Percentiles rank a stretch among this genome's conserved stretches.
Conservation (phyloP, 2,329 filamentous ascomycete species). For the Kalaharituber pfeilii region DNA sequence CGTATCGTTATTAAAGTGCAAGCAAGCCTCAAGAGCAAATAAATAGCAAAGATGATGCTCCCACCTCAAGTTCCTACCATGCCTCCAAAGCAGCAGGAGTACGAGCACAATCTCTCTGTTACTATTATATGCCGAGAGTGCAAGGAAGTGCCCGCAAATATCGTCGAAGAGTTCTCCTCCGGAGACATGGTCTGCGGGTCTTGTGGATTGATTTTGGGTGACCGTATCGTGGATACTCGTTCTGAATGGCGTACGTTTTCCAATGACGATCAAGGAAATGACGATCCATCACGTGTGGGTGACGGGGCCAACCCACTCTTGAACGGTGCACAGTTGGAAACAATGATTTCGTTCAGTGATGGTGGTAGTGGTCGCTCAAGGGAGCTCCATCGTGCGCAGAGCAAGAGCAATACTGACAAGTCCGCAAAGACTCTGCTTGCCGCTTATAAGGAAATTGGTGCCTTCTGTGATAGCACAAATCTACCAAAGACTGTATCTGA, state of each 20-base stretch:
- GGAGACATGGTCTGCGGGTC: constrained; percentile 85
- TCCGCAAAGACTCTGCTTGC: constrained; percentile 61
- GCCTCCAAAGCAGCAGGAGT: constrained; percentile 27
- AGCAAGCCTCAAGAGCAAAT: neutral
- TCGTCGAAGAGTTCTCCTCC: constrained; percentile 81
- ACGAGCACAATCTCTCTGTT: constrained; percentile 72
- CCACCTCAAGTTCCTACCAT: neutral
- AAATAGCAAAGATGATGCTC: neutral
- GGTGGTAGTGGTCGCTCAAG: constrained; percentile 49
- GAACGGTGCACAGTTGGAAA: constrained; percentile 77
- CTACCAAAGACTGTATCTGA: constrained; percentile 69
- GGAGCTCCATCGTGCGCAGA: constrained; percentile 68
- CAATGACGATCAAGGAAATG: constrained; percentile 91
- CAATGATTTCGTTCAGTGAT: constrained; percentile 69
- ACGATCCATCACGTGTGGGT: constrained; percentile 95
- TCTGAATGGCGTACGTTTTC: constrained; percentile 98
- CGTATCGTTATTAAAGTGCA: neutral
- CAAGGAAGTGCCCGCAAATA: constrained; percentile 74
- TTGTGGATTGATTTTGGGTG: constrained; percentile 78
- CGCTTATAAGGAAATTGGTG: constrained; percentile 75
- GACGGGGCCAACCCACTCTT: constrained; percentile 80
- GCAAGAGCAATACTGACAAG: constrained; percentile 66
- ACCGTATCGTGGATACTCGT: constrained; percentile 83
- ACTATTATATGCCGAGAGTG: constrained; percentile 79
- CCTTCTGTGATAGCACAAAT: constrained; percentile 68